A percentile compares a stretch with the other conserved stretches of the same genome.
phyloP scores from a whole-genome alignment of 495 filamentous ascomycete genomes.

The Extremus antarcticus region DNA sequence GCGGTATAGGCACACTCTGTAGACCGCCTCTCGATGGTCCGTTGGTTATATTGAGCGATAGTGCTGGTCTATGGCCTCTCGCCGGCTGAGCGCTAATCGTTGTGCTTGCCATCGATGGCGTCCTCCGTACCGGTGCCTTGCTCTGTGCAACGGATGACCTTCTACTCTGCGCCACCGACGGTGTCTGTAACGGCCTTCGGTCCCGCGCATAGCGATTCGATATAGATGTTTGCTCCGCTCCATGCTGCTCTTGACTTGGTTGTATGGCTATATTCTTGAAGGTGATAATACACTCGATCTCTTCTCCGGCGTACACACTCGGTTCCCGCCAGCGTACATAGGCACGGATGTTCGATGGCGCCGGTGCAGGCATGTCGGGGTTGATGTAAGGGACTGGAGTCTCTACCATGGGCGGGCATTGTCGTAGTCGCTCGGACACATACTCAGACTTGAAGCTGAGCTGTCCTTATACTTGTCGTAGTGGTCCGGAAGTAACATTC shows the following conservation, averaged over 20 bases:
- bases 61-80: slow-evolving; percentile 46
- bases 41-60: slow-evolving; percentile 47
- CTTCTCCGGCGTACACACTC: slow-evolving; percentile 89
- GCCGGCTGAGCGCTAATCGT: slow-evolving; percentile 21
- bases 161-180: slow-evolving; percentile 5
- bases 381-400: neutral
- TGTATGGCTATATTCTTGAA: slow-evolving; percentile 74
- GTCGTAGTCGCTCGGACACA: neutral
- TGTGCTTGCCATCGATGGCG: slow-evolving; percentile 17
- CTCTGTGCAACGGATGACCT: slow-evolving; percentile 10
- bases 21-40: slow-evolving; percentile 17
- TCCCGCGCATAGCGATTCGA: slow-evolving; percentile 30
- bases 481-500: no score
- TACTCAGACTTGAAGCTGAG: neutral
- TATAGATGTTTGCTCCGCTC: slow-evolving; percentile 11
- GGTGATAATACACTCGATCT: slow-evolving; percentile 86
- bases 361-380: slow-evolving; percentile 13
- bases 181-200: slow-evolving; percentile 7
- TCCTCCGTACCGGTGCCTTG: neutral
- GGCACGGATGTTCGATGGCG: slow-evolving; percentile 65
- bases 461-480: neutral
- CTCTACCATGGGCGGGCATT: neutral
- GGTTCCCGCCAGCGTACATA: slow-evolving; percentile 87
- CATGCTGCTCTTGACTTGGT: slow-evolving; percentile 33
- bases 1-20: slow-evolving; percentile 18